phyloP scores from a whole-genome alignment of 495 filamentous ascomycete genomes.

The Neurospora sp. region DNA sequence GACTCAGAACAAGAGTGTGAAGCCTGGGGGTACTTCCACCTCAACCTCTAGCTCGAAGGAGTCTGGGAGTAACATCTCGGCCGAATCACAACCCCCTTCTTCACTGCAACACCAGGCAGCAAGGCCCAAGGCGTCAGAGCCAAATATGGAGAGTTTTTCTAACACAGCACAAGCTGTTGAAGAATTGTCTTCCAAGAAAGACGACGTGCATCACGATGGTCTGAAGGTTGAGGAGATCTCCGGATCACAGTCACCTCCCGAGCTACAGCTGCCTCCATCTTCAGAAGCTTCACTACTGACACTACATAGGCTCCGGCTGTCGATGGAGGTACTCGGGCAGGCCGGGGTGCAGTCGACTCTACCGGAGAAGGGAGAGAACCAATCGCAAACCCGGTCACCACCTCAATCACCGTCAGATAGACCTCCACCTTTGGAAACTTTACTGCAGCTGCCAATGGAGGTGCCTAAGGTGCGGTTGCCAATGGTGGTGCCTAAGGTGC shows the following conservation, averaged over 20 bases:
- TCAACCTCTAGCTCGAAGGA: neutral
- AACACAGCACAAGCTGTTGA: neutral
- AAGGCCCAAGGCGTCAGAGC: neutral
- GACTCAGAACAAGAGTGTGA: neutral
- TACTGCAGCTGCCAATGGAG: neutral
- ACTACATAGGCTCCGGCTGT: neutral
- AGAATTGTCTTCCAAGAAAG: neutral
- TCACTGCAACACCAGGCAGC: neutral
- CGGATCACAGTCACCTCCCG: neutral
- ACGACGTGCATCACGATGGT: neutral
- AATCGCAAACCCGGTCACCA: neutral
- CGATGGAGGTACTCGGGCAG: neutral
- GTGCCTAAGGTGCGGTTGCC: neutral
- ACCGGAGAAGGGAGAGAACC: neutral
- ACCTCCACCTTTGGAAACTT: neutral
- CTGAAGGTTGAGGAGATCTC: neutral
- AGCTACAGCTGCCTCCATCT: neutral
- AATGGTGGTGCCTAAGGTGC: neutral
- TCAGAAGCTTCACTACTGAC: neutral
- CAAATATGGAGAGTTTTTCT: neutral
- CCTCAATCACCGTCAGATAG: neutral
- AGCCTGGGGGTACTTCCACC: neutral
- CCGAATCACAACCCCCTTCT: too few species aligned
- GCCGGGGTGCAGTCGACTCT: neutral
- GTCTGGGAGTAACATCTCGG: neutral